Percentiles rank a stretch among this genome's conserved stretches.
These are phyloP conservation scores for Ehretia macrophylla DNA, from an alignment of 257 asterid genomes.

Conservation along the genomic window DNA sequence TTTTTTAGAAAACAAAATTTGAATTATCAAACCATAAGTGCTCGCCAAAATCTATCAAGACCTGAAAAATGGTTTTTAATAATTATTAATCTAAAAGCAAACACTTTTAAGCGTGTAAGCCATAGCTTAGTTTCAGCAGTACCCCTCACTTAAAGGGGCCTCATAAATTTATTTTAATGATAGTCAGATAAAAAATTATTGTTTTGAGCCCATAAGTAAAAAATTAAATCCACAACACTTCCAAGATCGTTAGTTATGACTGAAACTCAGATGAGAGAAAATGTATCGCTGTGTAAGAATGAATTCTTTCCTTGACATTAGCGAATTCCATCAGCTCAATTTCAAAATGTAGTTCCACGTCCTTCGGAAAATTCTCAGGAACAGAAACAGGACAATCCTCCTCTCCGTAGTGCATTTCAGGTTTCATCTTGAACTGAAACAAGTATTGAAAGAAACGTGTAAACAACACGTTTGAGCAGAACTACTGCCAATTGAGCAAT, in stretches of 20 bases:
- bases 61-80: no score
- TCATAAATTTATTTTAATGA: no score
- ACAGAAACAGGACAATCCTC: constrained; percentile 76
- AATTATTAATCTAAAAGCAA: no score
- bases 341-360: constrained; percentile 91
- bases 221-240: no score
- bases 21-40: no score
- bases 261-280: constrained; percentile 1
- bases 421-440: constrained; percentile 87
- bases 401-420: constrained; percentile 92
- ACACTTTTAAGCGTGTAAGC: no score
- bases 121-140: no score
- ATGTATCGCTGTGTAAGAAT: background rate
- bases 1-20: no score
- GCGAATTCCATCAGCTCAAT: constrained; percentile 83
- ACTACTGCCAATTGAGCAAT: background rate
- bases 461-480: background rate
- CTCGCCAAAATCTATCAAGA: no score
- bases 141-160: no score
- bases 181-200: no score
- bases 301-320: constrained; percentile 80
- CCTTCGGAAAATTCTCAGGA: constrained; percentile 80
- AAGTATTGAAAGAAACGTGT: constrained; percentile 5
- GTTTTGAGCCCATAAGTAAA: no score
- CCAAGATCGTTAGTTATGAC: background rate